Evolutionary conservation across 169 alveolate species (phyloP).

Genomic region (Cyclospora cayetanensis): DNA sequence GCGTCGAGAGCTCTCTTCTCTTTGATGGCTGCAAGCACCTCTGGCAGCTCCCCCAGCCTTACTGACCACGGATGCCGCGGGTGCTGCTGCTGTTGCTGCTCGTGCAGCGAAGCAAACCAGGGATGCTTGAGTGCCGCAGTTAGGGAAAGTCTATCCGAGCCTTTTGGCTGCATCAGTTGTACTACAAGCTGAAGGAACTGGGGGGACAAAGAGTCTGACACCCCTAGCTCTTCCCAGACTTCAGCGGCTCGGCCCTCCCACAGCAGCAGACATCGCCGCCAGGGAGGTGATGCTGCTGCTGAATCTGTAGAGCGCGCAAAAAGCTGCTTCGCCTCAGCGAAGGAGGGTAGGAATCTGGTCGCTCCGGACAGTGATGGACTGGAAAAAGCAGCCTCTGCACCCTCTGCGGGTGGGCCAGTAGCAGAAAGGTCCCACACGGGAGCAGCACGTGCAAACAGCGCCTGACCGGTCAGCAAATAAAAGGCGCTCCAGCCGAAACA

Average conservation of each 20-base stretch:
- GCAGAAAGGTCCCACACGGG: neutral
- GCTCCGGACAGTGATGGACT: neutral
- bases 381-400: neutral
- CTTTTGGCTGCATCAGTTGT: neutral
- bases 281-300: neutral
- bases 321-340: conserved; percentile 12
- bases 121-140: conserved; percentile 22
- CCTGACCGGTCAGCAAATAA: conserved; percentile 60
- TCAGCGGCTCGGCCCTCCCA: conserved; percentile 15
- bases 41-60: conserved; percentile 18
- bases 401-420: neutral
- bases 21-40: neutral
- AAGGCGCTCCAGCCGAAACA: conserved; percentile 77
- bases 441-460: conserved; percentile 12
- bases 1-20: neutral
- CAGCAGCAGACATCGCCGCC: conserved; percentile 33
- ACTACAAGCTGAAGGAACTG: neutral
- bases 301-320: neutral
- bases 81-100: conserved; percentile 49
- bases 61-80: conserved; percentile 32
- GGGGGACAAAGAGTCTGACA: neutral
- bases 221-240: conserved; percentile 23
- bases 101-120: conserved; percentile 17
- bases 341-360: neutral
- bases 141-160: neutral